Base-by-base conservation (phyloP, 176 grass and related monocot genomes). In the Bonia amplexicaulis region DNA sequence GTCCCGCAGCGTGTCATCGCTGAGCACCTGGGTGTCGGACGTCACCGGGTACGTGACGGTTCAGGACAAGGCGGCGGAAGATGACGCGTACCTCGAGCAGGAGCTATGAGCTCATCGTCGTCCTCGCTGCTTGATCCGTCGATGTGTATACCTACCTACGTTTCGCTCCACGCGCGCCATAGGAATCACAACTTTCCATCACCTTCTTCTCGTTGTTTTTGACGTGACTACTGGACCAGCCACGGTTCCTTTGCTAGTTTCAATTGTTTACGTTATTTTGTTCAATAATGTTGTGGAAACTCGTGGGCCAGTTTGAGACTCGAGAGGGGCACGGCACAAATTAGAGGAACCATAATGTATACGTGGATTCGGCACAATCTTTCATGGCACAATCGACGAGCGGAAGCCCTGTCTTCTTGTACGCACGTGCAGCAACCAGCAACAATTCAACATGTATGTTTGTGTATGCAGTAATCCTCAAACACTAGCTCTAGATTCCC, bases 61-160 rank as follows among this genome's bases (percentile, higher is more conserved):
- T 33, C 74, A 78, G 58, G 77, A 83, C 22, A 83, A 83, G 60
- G 88, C 74, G 46, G 22, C 15, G 0, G 71, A 62, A 22, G 88
- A 80, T 16, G 93, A 98, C 39, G 66, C 76, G 16, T 92, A 81
- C 78, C 78, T 98, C 44, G 88, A 98, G 79, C 87, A 92, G 78
- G 69, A 94, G 59, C 60, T 85, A 33, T 71, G 69, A 61, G 68
- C 16, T 60, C 75, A 7, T 27, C 75, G 4, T 48, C 16, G 1
- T 64, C n/a, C 9, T 71, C 62, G 12, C 3, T 55, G 82, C 58
- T 84, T 33, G n/a, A 70, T 71, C n/a, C 22, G 6, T 29, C 51
- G n/a, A 64, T 69, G 61, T 86, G 62, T 77, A 68, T 60, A 74
- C 16, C 31, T 3, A 22, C 20, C 20, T 25, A 5, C 7, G 25